These are phyloP conservation scores for Sonneratia caseolaris DNA, from an alignment of 345 rosid genomes.

Conservation along the genomic window DNA sequence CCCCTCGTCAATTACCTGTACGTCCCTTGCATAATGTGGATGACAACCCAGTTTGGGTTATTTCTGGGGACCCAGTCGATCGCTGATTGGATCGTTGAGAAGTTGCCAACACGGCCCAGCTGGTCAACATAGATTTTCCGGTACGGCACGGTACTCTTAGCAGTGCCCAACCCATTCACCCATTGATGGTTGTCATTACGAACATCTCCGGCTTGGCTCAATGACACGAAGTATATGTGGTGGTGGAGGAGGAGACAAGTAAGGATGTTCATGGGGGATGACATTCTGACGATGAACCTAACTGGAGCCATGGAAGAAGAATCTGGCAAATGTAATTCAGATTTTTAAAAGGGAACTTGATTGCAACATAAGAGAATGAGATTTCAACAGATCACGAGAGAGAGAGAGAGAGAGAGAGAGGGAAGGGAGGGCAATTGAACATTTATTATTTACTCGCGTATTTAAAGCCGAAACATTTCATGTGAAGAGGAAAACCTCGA, in stretches of 20 bases:
- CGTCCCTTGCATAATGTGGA: constrained; percentile 7
- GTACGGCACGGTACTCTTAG: not conserved
- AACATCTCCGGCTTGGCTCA: not conserved
- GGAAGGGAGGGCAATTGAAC: not conserved
- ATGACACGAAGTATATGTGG: not conserved
- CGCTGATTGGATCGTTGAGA: constrained; percentile 14
- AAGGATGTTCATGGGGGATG: not conserved
- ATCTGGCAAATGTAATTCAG: not conserved
- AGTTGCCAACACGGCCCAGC: constrained; percentile 7
- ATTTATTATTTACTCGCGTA: not conserved
- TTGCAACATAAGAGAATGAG: not conserved
- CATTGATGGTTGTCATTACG: not conserved
- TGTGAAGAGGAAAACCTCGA: not conserved
- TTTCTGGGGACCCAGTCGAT: constrained; percentile 11
- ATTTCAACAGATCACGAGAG: not conserved
- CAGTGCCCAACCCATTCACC: not conserved
- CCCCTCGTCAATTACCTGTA: constrained; percentile 7
- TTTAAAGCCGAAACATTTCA: not conserved
- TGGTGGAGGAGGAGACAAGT: not conserved
- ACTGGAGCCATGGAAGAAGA: not conserved
- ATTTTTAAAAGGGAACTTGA: too few relatives aligned
- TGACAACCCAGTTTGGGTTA: constrained; percentile 11
- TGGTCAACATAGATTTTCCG: constrained; percentile 8
- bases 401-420: too few relatives aligned
- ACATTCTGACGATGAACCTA: not conserved